Base-by-base conservation (phyloP, 345 rosid genomes). In the Clausena lansium region DNA sequence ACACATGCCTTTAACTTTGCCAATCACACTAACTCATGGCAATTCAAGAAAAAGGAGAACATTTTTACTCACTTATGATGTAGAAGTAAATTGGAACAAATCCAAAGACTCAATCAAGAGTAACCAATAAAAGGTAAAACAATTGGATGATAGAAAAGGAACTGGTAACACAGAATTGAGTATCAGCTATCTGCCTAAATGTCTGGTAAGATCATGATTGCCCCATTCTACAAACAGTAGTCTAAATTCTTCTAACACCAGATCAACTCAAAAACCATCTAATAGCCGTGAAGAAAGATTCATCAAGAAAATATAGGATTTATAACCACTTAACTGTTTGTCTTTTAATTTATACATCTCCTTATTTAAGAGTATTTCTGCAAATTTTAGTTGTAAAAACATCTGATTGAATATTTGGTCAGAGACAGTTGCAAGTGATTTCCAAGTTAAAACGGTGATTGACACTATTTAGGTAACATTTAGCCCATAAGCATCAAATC, bases 121-220 rank as follows among this genome's bases (percentile, higher is more conserved):
- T 35, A 17, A 66, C 30, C 70, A 36, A 36, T 67, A 67, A 35
- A 65, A 38, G 30, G 70, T 6, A 45, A 47, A 50, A 11, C 22
- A 13, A 25, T 68, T 41, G 35, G 4, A n/a, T n/a, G 41, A 68
- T 13, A 25, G n/a, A 45, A 47, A 47, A n/a, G 47, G 30, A 19
- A 45, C 73, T 13, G 9, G 52, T 28, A 69, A 45, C 36, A 69
- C 8, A 17, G 25, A 45, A 50, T 27, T 7, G 19, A 17, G 13
- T 32, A 70, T 19, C 41, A 50, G 59, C 61, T 20, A 52, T 52
- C 61, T 70, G 74, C 62, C n/a, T 25, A 70, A 32, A 70, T 70
- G 17, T 54, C 35, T 9, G 14, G 28, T 41, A 68, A 70, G 73
- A 15, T 70, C 60, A 52, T 70, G 36, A 60, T 27, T 17, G 17